A percentile compares a stretch with the other conserved stretches of the same genome.
These are phyloP conservation scores for Kwoniella europaea DNA, from an alignment of 768 basidiomycete species.

Conservation along the genomic window DNA sequence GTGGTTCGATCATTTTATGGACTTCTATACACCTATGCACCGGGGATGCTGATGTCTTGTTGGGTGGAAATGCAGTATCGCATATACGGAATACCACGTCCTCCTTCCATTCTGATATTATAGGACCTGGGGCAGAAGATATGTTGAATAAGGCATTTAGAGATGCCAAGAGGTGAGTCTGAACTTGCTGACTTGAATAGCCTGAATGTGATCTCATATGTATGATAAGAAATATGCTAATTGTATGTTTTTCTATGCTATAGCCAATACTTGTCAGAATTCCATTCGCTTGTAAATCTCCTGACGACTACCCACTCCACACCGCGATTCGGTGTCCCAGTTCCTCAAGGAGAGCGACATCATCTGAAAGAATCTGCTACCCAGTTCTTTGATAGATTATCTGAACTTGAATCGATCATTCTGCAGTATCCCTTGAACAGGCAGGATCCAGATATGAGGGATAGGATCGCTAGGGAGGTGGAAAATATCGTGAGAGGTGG, in stretches of 20 bases:
- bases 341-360: conserved; percentile 37
- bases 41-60: neutral
- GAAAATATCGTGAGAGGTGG: conserved; percentile 42
- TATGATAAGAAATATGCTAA: neutral
- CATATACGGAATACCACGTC: conserved; percentile 55
- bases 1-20: neutral
- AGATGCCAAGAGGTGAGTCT: conserved; percentile 47
- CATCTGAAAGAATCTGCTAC: conserved; percentile 50
- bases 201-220: neutral
- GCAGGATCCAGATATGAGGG: conserved; percentile 53
- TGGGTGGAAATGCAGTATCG: conserved; percentile 38
- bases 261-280: conserved; percentile 48
- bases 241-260: neutral
- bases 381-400: conserved; percentile 48
- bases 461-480: conserved; percentile 46
- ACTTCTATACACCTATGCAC: neutral
- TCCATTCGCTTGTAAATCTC: conserved; percentile 30
- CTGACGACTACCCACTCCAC: conserved; percentile 33
- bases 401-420: conserved; percentile 46
- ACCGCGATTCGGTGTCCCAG: conserved; percentile 40
- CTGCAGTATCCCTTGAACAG: conserved; percentile 46
- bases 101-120: conserved; percentile 48
- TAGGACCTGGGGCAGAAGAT: conserved; percentile 53
- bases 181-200: neutral
- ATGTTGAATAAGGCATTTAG: conserved; percentile 54